A percentile compares a stretch with the other conserved stretches of the same genome.
phyloP scores from a whole-genome alignment of 371 early-diverging fungal genomes.

The Mucor racemosus region DNA sequence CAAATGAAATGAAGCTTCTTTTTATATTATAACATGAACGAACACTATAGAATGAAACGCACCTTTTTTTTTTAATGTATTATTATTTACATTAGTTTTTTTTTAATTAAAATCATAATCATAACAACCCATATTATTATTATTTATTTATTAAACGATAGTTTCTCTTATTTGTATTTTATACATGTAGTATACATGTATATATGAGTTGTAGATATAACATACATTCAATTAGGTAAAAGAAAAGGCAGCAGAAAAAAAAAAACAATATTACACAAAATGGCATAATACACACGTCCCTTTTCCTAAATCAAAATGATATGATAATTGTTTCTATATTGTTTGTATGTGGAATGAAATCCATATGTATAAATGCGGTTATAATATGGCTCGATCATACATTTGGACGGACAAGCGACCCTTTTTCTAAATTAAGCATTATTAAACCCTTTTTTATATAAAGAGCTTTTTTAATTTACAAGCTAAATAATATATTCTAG shows the following conservation, averaged over 20 bases:
- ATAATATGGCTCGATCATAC: conserved; percentile 9
- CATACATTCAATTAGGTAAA: neutral
- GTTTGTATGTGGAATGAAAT: conserved; percentile 24
- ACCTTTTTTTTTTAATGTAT: conserved; percentile 15
- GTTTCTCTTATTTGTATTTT: neutral
- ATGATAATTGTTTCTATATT: neutral
- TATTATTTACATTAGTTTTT: conserved; percentile 22
- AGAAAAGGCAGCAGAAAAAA: neutral
- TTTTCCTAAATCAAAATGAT: conserved; percentile 1
- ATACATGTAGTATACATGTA: neutral
- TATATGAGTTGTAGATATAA: neutral
- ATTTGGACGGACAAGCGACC: neutral
- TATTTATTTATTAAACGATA: neutral
- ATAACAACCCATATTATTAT: conserved; percentile 3
- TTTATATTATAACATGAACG: conserved; percentile 1
- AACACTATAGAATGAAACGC: conserved; percentile 16
- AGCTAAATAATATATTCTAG: neutral
- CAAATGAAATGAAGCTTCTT: neutral
- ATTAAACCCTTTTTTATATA: conserved; percentile 25
- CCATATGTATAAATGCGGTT: conserved; percentile 14
- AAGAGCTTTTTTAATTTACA: conserved; percentile 4
- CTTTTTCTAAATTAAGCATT: conserved; percentile 20
- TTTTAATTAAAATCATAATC: conserved; percentile 19
- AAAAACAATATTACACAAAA: conserved; percentile 6
- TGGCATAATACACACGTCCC: conserved; percentile 12